Percentiles rank a stretch among this genome's conserved stretches.
phyloP scores from a whole-genome alignment of 2,329 filamentous ascomycete species.

The Fusarium sarcochroum region DNA sequence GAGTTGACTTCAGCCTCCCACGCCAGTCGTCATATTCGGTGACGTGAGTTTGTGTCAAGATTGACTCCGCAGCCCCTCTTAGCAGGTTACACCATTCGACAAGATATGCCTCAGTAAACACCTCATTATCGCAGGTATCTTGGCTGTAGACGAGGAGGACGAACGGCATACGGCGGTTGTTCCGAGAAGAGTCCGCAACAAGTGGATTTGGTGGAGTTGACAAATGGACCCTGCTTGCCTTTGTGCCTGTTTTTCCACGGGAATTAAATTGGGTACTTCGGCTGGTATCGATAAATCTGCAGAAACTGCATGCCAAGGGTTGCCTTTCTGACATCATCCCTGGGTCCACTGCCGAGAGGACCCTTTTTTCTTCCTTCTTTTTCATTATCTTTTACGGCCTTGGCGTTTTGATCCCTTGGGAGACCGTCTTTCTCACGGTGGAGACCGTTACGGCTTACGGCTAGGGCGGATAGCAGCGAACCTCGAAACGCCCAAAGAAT shows the following conservation, averaged over 20 bases:
- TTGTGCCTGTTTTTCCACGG: conserved; percentile 34
- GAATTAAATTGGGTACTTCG: conserved; percentile 28
- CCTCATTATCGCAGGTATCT: conserved; percentile 19
- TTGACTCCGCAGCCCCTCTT: conserved; percentile 39
- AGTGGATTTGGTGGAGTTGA: conserved; percentile 31
- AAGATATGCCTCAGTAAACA: conserved; percentile 39
- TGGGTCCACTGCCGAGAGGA: conserved; percentile 33
- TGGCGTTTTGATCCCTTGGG: background rate
- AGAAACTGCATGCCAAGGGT: conserved; percentile 18
- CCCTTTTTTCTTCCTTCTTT: conserved; percentile 12
- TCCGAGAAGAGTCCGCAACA: conserved; percentile 42
- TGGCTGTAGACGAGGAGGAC: conserved; percentile 14
- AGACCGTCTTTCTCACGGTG: conserved; percentile 33
- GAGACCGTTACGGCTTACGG: conserved; percentile 39
- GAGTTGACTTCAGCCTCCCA: conserved; percentile 21
- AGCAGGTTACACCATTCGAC: conserved; percentile 35
- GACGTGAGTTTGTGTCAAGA: conserved; percentile 35
- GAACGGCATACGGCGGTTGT: conserved; percentile 32
- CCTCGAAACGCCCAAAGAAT: conserved; percentile 15
- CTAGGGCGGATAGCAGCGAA: conserved; percentile 31
- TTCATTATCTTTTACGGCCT: background rate
- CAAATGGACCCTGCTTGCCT: conserved; percentile 17
- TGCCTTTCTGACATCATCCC: conserved; percentile 41
- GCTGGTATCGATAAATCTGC: background rate
- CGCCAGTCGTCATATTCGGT: conserved; percentile 31